A percentile compares a stretch with the other conserved stretches of the same genome.
These are phyloP conservation scores for Scenedesmus sp. DNA, from an alignment of 163 green algal genomes.

Conservation along the genomic window DNA sequence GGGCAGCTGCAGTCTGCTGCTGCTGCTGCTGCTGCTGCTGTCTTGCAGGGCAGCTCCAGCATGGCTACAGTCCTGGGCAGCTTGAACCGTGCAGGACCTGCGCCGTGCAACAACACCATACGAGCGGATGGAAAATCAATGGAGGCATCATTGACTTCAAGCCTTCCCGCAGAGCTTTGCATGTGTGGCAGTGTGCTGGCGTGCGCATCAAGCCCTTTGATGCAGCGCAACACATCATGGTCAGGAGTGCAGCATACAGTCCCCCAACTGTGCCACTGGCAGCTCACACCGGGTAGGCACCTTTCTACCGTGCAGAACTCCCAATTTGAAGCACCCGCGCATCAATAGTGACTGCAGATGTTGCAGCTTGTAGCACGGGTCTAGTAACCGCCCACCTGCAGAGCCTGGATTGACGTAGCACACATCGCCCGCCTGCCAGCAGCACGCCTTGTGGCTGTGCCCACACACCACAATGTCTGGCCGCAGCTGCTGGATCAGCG, in stretches of 20 bases:
- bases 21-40: neutral
- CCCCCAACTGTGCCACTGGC: neutral
- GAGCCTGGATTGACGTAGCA: constrained; percentile 63
- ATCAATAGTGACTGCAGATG: too few relatives aligned
- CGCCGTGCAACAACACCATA: neutral
- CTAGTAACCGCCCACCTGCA: constrained; percentile 42
- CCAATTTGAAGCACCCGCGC: too few relatives aligned
- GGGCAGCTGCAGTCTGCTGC: neutral
- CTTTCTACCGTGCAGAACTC: too few relatives aligned
- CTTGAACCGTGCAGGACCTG: constrained; percentile 60
- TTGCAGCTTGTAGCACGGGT: too few relatives aligned
- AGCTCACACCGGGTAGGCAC: too few relatives aligned
- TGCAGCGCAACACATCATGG: neutral
- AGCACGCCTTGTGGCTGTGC: constrained; percentile 63
- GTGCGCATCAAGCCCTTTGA: too few relatives aligned
- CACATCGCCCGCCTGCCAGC: neutral
- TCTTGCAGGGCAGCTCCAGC: constrained; percentile 38
- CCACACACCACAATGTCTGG: constrained; percentile 65
- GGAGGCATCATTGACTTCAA: neutral
- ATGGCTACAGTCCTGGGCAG: constrained; percentile 50
- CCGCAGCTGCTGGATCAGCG: constrained; percentile 13
- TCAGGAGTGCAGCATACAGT: neutral
- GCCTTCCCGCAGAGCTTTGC: too few relatives aligned
- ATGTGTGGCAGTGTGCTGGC: neutral
- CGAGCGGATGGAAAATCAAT: too few relatives aligned